Percentiles rank a stretch among this genome's conserved stretches.
Evolutionary conservation across 2,329 filamentous ascomycete genomes (phyloP).

Genomic region (Laburnicola sp.): DNA sequence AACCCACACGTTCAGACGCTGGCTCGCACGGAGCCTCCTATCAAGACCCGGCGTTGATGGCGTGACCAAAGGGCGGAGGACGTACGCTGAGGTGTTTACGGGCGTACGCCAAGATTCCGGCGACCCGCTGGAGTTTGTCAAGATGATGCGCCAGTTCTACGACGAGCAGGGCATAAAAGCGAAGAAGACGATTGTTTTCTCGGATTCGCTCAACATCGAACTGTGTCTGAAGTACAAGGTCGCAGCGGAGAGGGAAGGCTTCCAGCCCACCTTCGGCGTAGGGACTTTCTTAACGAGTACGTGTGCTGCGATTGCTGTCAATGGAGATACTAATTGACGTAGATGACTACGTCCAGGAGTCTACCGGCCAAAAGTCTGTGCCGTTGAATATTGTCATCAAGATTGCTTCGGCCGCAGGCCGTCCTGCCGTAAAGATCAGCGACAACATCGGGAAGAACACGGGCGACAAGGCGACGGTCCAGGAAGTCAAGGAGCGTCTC

Average conservation of each 20-base stretch:
- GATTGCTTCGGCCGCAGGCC: constrained; percentile 79
- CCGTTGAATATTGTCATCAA: constrained; percentile 99
- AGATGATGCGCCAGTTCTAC: constrained; percentile 80
- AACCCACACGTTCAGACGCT: constrained; percentile 44
- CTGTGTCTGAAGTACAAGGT: constrained; percentile 88
- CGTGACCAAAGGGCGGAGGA: constrained; percentile 52
- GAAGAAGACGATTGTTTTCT: constrained; percentile 91
- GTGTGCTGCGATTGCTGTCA: constrained; percentile 17
- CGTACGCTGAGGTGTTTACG: constrained; percentile 79
- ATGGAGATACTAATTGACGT: constrained; percentile 7
- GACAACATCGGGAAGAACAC: constrained; percentile 92
- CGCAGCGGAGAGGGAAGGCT: constrained; percentile 76
- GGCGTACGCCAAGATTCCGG: constrained; percentile 91
- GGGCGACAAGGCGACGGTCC: constrained; percentile 76
- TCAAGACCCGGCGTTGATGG: constrained; percentile 49
- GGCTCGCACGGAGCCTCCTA: constrained; percentile 47
- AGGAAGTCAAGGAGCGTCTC: constrained; percentile 79
- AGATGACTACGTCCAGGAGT: constrained; percentile 80
- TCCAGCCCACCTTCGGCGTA: constrained; percentile 87
- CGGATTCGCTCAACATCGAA: constrained; percentile 90
- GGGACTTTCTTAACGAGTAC: constrained; percentile 89
- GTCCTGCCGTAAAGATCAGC: constrained; percentile 87
- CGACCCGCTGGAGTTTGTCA: constrained; percentile 78
- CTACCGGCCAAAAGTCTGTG: constrained; percentile 77
- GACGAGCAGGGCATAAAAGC: constrained; percentile 72